phyloP scores from a whole-genome alignment of 139 green algal species.

The Picochlorum sp. region DNA sequence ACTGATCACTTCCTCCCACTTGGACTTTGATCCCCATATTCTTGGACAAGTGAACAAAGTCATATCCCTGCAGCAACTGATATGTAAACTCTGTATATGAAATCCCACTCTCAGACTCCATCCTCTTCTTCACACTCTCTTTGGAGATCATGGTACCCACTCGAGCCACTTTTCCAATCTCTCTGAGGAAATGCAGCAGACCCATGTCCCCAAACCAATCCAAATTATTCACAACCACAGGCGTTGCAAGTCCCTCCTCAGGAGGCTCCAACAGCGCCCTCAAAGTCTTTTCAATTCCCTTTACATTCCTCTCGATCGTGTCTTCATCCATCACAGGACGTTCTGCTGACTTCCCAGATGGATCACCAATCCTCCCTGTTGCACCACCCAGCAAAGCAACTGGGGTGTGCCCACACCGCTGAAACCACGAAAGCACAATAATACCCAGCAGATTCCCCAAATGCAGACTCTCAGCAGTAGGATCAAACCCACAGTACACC shows the following conservation, averaged over 20 bases:
- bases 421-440: constrained; percentile 95
- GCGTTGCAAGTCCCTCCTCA: not conserved
- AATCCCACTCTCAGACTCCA: constrained; percentile 79
- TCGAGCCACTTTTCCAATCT: constrained; percentile 84
- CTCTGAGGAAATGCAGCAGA: constrained; percentile 86
- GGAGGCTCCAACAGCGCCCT: constrained; percentile 22
- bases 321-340: constrained; percentile 80
- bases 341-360: constrained; percentile 76
- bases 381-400: constrained; percentile 86
- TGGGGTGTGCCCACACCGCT: constrained; percentile 74
- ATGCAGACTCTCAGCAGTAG: constrained; percentile 88
- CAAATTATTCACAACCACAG: constrained; percentile 81
- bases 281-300: constrained; percentile 38
- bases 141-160: constrained; percentile 93
- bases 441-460: constrained; percentile 96
- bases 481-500: constrained; percentile 97
- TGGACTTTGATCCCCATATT: constrained; percentile 77
- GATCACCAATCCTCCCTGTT: constrained; percentile 89
- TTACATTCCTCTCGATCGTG: constrained; percentile 73
- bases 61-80: constrained; percentile 96
- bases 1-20: constrained; percentile 92
- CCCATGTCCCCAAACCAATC: constrained; percentile 81
- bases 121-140: constrained; percentile 83
- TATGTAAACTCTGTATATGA: constrained; percentile 96
- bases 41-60: constrained; percentile 89